These are phyloP conservation scores for Arthrobotrys sinensis DNA, from an alignment of 2,329 filamentous ascomycete species.

Conservation along the genomic window DNA sequence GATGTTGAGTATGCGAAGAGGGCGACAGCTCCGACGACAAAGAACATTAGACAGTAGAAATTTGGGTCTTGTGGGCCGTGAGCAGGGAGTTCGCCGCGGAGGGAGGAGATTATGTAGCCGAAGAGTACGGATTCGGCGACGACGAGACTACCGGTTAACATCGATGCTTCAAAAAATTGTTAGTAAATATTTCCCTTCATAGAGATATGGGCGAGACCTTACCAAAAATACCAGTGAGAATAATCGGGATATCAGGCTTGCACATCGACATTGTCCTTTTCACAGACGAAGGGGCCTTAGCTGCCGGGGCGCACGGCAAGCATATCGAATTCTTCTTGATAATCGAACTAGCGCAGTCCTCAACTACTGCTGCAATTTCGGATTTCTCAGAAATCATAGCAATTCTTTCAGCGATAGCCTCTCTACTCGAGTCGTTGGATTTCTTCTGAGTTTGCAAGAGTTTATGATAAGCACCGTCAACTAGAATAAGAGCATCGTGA, in stretches of 20 bases:
- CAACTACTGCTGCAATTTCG: slow-evolving; percentile 29
- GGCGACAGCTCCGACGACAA: slow-evolving; percentile 72
- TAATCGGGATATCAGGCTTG: slow-evolving; percentile 44
- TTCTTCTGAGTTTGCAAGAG: slow-evolving; percentile 68
- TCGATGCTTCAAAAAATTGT: slow-evolving; percentile 65
- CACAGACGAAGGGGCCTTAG: slow-evolving; percentile 33
- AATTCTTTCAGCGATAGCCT: slow-evolving; percentile 50
- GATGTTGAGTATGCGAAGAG: slow-evolving; percentile 69
- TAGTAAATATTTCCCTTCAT: slow-evolving; percentile 14
- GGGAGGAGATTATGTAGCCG: slow-evolving; percentile 70
- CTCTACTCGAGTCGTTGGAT: slow-evolving; percentile 61
- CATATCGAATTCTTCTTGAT: slow-evolving; percentile 51
- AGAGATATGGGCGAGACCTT: slow-evolving; percentile 1
- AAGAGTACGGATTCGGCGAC: slow-evolving; percentile 76
- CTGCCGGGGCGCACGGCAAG: slow-evolving; percentile 11
- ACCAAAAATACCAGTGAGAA: slow-evolving; percentile 47
- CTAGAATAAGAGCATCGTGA: slow-evolving; percentile 65
- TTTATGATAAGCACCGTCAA: slow-evolving; percentile 65
- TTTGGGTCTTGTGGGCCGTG: slow-evolving; percentile 65
- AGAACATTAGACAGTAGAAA: slow-evolving; percentile 71
- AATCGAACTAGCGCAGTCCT: slow-evolving; percentile 27
- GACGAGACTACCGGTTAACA: slow-evolving; percentile 71
- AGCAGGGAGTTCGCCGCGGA: slow-evolving; percentile 70
- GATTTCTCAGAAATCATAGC: slow-evolving; percentile 39
- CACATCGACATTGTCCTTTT: slow-evolving; percentile 55